Percentiles rank a stretch among this genome's conserved stretches.
These are phyloP conservation scores for Graphilbum fragrans DNA, from an alignment of 2,329 filamentous ascomycete genomes.

Conservation along the genomic window DNA sequence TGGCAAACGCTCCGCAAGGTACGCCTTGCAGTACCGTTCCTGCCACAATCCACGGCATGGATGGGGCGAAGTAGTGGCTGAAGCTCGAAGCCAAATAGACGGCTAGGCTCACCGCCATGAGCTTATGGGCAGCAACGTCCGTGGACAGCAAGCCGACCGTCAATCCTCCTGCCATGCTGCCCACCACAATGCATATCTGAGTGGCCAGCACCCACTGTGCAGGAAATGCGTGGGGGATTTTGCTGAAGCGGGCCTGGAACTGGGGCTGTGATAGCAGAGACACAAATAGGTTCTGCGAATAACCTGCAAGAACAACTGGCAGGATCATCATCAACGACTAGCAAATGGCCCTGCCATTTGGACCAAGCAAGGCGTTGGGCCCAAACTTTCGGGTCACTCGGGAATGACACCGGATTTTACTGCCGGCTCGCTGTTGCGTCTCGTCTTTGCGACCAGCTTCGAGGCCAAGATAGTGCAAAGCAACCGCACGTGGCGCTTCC, in stretches of 20 bases:
- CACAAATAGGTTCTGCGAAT: slow-evolving; percentile 11
- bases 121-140: slow-evolving; percentile 3
- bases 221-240: slow-evolving; percentile 3
- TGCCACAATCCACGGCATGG: slow-evolving; percentile 9
- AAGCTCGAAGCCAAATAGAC: slow-evolving; percentile 7
- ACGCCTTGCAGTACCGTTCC: slow-evolving; percentile 12
- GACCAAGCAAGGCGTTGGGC: not conserved
- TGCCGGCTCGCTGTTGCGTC: too few relatives aligned
- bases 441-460: too few relatives aligned
- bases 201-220: slow-evolving; percentile 11
- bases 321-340: slow-evolving; percentile 11
- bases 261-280: slow-evolving; percentile 14
- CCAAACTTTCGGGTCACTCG: too few relatives aligned
- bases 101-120: slow-evolving; percentile 6
- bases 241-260: slow-evolving; percentile 15
- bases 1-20: slow-evolving; percentile 12
- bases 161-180: slow-evolving; percentile 10
- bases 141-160: slow-evolving; percentile 11
- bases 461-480: too few relatives aligned
- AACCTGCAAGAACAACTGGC: slow-evolving; percentile 12
- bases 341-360: slow-evolving; percentile 1
- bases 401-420: too few relatives aligned
- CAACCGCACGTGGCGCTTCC: too few relatives aligned
- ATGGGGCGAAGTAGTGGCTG: slow-evolving; percentile 10
- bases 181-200: slow-evolving; percentile 11